These are phyloP conservation scores for Parsonsia alboflavescens DNA, from an alignment of 257 asterid genomes.

Conservation along the genomic window DNA sequence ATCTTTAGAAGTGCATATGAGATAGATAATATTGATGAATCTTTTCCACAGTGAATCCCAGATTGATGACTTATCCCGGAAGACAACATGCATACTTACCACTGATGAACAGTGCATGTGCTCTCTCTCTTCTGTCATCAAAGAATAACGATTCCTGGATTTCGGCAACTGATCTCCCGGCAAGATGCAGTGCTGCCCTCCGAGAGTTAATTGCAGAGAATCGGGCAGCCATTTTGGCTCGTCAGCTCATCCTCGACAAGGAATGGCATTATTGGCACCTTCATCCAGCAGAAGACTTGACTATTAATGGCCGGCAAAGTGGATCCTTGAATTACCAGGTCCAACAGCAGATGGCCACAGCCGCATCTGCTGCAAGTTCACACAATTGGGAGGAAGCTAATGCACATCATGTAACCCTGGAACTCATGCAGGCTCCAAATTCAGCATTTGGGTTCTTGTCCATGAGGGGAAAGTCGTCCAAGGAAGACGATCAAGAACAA, in stretches of 20 bases:
- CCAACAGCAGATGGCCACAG: neutral
- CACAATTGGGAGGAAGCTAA: constrained; percentile 20
- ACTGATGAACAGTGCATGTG: constrained; percentile 32
- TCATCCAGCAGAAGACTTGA: constrained; percentile 11
- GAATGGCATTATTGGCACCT: constrained; percentile 11
- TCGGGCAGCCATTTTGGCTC: constrained; percentile 43
- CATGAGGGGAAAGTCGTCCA: constrained; percentile 17
- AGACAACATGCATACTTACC: constrained; percentile 18
- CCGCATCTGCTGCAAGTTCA: neutral
- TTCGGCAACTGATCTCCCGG: constrained; percentile 38
- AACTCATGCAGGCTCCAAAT: constrained; percentile 46
- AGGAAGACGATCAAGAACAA: constrained; percentile 22
- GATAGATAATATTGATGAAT: neutral
- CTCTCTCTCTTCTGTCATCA: constrained; percentile 89
- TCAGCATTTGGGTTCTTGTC: constrained; percentile 35
- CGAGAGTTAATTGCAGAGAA: constrained; percentile 60
- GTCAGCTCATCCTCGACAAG: constrained; percentile 21
- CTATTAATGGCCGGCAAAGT: neutral
- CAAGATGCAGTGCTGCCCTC: constrained; percentile 52
- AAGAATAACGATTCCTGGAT: constrained; percentile 24
- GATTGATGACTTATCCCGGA: constrained; percentile 18
- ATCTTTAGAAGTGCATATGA: neutral
- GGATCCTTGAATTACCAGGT: constrained; percentile 6
- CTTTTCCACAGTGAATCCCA: neutral
- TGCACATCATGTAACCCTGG: constrained; percentile 40